Conservation (phyloP, 129 eudicot genomes). For the Flaveria brownii region DNA sequence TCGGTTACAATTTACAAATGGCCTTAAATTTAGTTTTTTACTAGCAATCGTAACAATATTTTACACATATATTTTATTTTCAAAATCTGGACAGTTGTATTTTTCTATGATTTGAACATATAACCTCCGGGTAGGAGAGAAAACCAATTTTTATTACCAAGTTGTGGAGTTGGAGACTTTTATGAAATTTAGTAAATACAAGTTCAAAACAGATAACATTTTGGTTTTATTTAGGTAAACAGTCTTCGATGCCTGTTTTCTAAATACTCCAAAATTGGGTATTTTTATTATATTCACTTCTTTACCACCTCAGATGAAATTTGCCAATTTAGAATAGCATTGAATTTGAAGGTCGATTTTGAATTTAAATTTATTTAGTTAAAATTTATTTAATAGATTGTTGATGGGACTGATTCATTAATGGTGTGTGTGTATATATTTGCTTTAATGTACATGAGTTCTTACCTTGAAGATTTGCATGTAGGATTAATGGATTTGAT, state of each 20-base stretch:
- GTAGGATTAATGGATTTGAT: neutral
- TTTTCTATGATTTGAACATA: no score
- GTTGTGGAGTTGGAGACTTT: no score
- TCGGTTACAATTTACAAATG: no score
- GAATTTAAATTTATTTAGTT: neutral
- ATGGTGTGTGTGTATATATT: neutral
- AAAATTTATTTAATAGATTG: neutral
- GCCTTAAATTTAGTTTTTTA: no score
- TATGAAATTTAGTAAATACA: no score
- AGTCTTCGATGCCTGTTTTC: slow-evolving; percentile 7
- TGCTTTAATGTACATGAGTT: no score
- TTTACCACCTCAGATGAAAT: neutral
- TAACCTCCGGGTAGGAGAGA: no score
- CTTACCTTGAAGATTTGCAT: neutral
- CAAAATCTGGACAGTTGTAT: no score
- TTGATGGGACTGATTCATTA: neutral
- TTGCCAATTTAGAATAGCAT: neutral
- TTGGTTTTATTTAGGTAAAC: slow-evolving; percentile 20
- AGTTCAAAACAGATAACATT: neutral
- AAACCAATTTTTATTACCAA: no score
- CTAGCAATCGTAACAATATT: no score
- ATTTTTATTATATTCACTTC: neutral
- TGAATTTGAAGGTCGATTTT: neutral
- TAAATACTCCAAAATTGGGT: neutral
- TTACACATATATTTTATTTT: no score